These are phyloP conservation scores for Boletales sp. DNA, from an alignment of 768 basidiomycete genomes.

Conservation along the genomic window DNA sequence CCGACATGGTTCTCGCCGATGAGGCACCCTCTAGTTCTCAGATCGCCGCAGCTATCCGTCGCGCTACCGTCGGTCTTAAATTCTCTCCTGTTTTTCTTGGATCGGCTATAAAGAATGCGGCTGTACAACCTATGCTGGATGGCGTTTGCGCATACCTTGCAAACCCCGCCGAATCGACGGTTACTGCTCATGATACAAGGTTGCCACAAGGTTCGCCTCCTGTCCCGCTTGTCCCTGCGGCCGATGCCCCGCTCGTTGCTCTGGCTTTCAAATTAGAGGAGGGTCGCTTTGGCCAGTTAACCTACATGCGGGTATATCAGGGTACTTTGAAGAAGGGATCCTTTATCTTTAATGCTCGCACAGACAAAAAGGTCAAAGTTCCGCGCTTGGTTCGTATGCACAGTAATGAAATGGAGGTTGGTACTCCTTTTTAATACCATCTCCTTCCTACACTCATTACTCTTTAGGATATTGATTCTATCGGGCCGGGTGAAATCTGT, in stretches of 20 bases:
- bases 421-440: slow-evolving; percentile 11
- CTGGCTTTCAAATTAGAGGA: slow-evolving; percentile 99
- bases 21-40: slow-evolving; percentile 67
- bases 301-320: slow-evolving; percentile 98
- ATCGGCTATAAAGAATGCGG: slow-evolving; percentile 96
- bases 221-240: slow-evolving; percentile 77
- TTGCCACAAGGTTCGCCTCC: slow-evolving; percentile 60
- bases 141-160: slow-evolving; percentile 96
- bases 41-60: slow-evolving; percentile 81
- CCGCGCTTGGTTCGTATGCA: slow-evolving; percentile 97
- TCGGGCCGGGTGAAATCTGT: slow-evolving; percentile 98
- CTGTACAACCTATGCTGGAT: slow-evolving; percentile 89
- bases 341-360: slow-evolving; percentile 86
- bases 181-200: slow-evolving; percentile 81
- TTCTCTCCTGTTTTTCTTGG: slow-evolving; percentile 98
- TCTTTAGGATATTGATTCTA: slow-evolving; percentile 79
- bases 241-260: slow-evolving; percentile 84
- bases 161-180: slow-evolving; percentile 74
- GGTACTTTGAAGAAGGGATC: slow-evolving; percentile 85
- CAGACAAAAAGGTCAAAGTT: slow-evolving; percentile 96
- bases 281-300: slow-evolving; percentile 94
- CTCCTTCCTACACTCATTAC: neutral
- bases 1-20: slow-evolving; percentile 87
- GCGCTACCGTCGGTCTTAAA: slow-evolving; percentile 81
- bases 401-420: slow-evolving; percentile 97